Evolutionary conservation across 2,329 filamentous ascomycete species (phyloP), one percentile per base, ranked within the genome.

Genomic region (Orbilia ellipsospora): DNA sequence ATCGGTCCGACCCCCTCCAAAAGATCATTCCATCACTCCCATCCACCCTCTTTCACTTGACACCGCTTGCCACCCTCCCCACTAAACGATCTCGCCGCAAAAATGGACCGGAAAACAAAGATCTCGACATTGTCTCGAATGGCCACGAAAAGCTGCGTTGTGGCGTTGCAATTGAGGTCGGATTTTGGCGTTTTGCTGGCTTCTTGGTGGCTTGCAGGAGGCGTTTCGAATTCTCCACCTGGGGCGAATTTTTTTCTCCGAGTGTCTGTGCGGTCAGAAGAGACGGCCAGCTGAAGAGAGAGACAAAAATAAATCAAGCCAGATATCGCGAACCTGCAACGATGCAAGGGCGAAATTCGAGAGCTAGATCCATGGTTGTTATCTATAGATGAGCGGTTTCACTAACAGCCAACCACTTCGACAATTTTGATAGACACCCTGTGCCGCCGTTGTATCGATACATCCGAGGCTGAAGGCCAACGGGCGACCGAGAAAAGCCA

Each of bases 181-280:
- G 51, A 62, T 55, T 68, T 48, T 60, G 60, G 67, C 26, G 31
- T 59, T 50, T 51, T 64, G n/a, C 2, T 64, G 23, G 59, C 64
- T 54, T 61, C 44, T 56, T 59, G 15, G 72, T 75, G 72, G 72
- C 72, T 75, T 75, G 72, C 72, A 64, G 72, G 72, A 75, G 72
- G 72, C 72, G 72, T 65, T 75, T 68, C 45, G 51, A 55, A n/a
- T 59, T 68, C 64, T 75, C 72, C 64, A 64, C 59, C 31, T 36
- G 31, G 31, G 31, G 50, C 40, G 59, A 50, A 55, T 28, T 31
- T 52, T 73, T 66, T 73, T 73, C 56, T 67, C 57, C 60, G 56
- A 67, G 18, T 51, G 59, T 74, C 70, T 74, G 70, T 68, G 64
- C 70, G 57, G 48, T 55, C 55, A 51, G 23, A 45, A 59, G 44